Conservation (phyloP, 1,284 basidiomycete genomes). For the Pascua guehoae region DNA sequence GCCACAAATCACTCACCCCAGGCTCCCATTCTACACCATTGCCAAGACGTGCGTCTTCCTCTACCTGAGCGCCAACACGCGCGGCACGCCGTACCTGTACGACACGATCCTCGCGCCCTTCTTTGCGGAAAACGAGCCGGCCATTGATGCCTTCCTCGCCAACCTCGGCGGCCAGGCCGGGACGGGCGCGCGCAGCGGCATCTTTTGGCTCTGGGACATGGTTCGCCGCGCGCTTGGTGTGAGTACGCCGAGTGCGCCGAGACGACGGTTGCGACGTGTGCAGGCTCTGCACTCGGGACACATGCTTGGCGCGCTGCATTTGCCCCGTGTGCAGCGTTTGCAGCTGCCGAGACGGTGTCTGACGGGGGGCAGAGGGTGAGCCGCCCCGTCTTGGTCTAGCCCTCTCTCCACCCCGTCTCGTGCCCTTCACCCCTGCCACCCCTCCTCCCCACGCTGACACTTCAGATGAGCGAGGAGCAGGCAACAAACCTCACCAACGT, state of each 20-base stretch:
- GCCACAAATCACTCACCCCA: slow-evolving; percentile 37
- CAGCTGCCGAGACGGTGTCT: too few species aligned
- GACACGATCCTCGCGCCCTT: slow-evolving; percentile 63
- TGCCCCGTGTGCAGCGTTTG: too few species aligned
- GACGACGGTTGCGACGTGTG: too few species aligned
- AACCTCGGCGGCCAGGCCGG: slow-evolving; percentile 33
- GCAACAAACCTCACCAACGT: slow-evolving; percentile 6
- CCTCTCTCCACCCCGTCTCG: too few species aligned
- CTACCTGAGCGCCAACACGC: slow-evolving; percentile 67
- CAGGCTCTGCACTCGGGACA: too few species aligned
- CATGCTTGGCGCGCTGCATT: too few species aligned
- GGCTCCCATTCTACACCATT: slow-evolving; percentile 78
- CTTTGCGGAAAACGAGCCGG: slow-evolving; percentile 61
- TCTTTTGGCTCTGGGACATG: slow-evolving; percentile 42
- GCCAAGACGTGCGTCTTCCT: slow-evolving; percentile 66
- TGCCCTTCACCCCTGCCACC: too few species aligned
- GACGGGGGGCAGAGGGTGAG: too few species aligned
- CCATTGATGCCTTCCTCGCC: slow-evolving; percentile 62
- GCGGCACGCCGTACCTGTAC: slow-evolving; percentile 74
- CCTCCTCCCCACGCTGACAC: neutral
- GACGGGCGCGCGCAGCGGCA: slow-evolving; percentile 24
- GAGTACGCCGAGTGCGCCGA: slow-evolving; percentile 10
- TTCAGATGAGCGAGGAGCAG: slow-evolving; percentile 12
- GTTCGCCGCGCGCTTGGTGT: slow-evolving; percentile 38
- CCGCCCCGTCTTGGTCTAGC: too few species aligned